A percentile compares a stretch with the other conserved stretches of the same genome.
phyloP scores from a whole-genome alignment of 768 basidiomycete genomes.

The Nidula microcarpa region DNA sequence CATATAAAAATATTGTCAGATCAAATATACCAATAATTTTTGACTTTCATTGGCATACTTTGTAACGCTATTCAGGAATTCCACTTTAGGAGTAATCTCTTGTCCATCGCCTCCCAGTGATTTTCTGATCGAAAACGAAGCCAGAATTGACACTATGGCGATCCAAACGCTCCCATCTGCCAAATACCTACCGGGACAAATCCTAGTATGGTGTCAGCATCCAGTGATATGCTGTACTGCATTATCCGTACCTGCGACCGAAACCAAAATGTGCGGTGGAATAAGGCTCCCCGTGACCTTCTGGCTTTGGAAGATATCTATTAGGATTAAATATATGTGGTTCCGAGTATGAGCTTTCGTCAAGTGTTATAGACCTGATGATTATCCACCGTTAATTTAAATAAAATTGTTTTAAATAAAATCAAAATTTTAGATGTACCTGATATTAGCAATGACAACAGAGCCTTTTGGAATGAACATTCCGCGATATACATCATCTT shows the following conservation, averaged over 20 bases:
- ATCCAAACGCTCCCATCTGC: constrained; percentile 28
- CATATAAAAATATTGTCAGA: background rate
- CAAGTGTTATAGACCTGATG: background rate
- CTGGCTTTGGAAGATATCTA: background rate
- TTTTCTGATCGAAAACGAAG: constrained; percentile 21
- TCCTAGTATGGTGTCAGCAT: constrained; percentile 1
- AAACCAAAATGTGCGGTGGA: background rate
- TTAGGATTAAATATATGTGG: background rate
- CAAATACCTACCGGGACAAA: constrained; percentile 25
- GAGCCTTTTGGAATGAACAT: background rate
- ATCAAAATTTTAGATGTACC: background rate
- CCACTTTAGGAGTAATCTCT: constrained; percentile 16
- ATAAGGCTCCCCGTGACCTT: background rate
- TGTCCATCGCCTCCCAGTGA: constrained; percentile 21
- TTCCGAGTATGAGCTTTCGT: constrained; percentile 1
- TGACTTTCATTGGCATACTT: background rate
- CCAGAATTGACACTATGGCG: constrained; percentile 22
- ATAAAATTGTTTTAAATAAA: background rate
- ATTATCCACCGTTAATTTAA: background rate
- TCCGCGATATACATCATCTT: background rate
- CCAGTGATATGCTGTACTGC: background rate
- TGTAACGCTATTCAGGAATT: constrained; percentile 5
- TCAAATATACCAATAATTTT: background rate
- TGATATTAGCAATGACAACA: background rate
- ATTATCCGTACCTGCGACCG: background rate